A percentile compares a stretch with the other conserved stretches of the same genome.
Conservation (phyloP, 2,329 filamentous ascomycete species). For the Pseudogymnoascus sp. region DNA sequence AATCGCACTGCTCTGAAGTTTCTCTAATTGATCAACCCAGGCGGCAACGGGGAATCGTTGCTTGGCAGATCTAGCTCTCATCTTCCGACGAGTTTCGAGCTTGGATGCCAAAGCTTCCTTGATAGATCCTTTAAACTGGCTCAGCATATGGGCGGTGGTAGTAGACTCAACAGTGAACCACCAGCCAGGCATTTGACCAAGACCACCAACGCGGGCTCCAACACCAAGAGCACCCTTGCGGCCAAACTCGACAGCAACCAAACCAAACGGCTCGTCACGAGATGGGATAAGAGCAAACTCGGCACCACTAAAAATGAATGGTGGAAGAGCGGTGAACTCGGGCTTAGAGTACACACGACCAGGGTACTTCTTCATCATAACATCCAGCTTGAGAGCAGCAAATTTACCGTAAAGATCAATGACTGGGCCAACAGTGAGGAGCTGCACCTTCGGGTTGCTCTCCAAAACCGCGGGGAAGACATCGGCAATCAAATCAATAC, state of each 20-base stretch:
- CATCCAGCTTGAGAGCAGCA: conserved; percentile 55
- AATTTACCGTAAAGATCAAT: conserved; percentile 64
- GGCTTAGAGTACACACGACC: conserved; percentile 60
- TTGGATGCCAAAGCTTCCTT: conserved; percentile 52
- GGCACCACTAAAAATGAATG: conserved; percentile 59
- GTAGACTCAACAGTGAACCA: conserved; percentile 63
- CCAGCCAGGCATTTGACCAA: conserved; percentile 65
- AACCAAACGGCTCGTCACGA: conserved; percentile 60
- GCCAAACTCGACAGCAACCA: conserved; percentile 63
- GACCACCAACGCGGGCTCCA: conserved; percentile 56
- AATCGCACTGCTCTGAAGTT: conserved; percentile 53
- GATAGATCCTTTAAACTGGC: conserved; percentile 59
- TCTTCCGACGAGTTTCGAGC: conserved; percentile 47
- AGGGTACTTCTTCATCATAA: conserved; percentile 58
- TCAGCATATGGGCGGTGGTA: conserved; percentile 53
- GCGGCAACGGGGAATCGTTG: conserved; percentile 61
- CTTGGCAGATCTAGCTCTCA: conserved; percentile 57
- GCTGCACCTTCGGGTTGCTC: conserved; percentile 49
- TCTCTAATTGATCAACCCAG: conserved; percentile 58
- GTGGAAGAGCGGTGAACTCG: conserved; percentile 59
- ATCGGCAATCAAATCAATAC: conserved; percentile 60
- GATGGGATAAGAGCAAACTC: conserved; percentile 63
- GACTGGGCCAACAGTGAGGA: conserved; percentile 56
- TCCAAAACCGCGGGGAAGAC: conserved; percentile 58
- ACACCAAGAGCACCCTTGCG: conserved; percentile 61